Evolutionary conservation across 768 basidiomycete genomes (phyloP), one percentile per base, ranked within the genome.

Genomic region (Auricularia sp.): DNA sequence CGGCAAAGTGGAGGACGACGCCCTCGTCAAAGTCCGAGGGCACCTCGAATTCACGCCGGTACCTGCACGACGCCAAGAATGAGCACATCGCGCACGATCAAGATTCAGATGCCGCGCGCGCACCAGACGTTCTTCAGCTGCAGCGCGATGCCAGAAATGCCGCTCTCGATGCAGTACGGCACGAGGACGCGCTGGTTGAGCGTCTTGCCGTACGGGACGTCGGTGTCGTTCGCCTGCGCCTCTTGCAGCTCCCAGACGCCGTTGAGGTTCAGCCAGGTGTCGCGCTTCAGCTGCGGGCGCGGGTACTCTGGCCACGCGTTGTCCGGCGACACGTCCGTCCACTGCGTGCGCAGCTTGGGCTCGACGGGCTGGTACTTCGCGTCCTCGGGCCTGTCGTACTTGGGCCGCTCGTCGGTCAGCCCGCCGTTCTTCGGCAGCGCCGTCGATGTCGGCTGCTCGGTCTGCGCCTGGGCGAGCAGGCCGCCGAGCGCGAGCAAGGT

Each of bases 1-100:
- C 56, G 29, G 56, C 56, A 24, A 59, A 59, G 29, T 59, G 56
- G 34, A 59, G 56, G 29, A 59, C 56, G 56, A 59, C 56, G 56
- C 56, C 56, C 7, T 7, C 56, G 24, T 59, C 56, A 18, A 59
- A 59, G 56, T 34, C 29, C 18, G 24, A 33, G 14, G 56, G 56
- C 7, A 59, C 56, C 56, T 59, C 56, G 29, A 59, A 59, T 35
- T 59, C 29, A 10, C 29, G 24, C 4, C 56, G 21, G 56, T 59
- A 59, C 56, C 56, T 59, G 29, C 4, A 34, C 4, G 6, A 10
- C 13, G 39, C 39, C 39, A 42, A 42, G 39, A 29, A 59, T 59
- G 14, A 59, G 56, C 24, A 36, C 24, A 6, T 2, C 14, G 21
- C 8, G 6, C 24, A 14, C 14, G 1, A 18, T 8, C 34, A 29